Percentiles rank a stretch among this genome's conserved stretches.
phyloP scores from a whole-genome alignment of 176 grass and related monocot genomes.

The Avena atlantica region DNA sequence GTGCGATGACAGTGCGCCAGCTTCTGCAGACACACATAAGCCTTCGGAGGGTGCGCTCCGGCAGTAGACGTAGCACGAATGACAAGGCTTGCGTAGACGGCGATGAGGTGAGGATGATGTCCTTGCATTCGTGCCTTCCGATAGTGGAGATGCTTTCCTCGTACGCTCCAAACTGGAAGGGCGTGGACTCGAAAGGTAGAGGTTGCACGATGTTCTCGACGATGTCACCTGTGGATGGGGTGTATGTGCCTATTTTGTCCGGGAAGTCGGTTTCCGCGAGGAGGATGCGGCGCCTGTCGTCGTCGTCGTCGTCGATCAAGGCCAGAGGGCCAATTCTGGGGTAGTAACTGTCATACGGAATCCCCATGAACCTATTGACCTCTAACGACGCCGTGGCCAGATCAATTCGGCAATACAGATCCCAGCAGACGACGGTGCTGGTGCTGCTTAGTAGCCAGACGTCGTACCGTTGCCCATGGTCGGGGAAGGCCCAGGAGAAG shows the following conservation, averaged over 20 bases:
- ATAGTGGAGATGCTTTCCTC: not conserved
- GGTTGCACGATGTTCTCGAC: not conserved
- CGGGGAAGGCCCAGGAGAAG: not conserved
- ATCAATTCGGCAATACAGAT: conserved; percentile 1
- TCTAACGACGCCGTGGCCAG: not conserved
- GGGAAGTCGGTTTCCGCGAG: not conserved
- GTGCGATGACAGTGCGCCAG: not conserved
- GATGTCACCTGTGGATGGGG: not conserved
- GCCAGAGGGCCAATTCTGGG: not conserved
- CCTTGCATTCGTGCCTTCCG: not conserved
- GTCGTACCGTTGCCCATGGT: not conserved
- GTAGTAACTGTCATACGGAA: not conserved
- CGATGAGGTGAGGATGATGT: not conserved
- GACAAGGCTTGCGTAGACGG: not conserved
- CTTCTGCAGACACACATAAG: not conserved
- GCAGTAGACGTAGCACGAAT: not conserved
- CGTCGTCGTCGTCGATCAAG: not conserved
- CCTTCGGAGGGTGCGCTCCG: not conserved
- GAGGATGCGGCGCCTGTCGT: not conserved
- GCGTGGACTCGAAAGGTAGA: not conserved
- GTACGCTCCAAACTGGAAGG: not conserved
- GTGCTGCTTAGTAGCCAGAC: not conserved
- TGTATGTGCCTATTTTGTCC: not conserved
- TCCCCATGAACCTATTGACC: too few relatives aligned
- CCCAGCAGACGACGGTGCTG: not conserved